phyloP scores from a whole-genome alignment of 805 yeast genomes.

The Lachancea fermentati region DNA sequence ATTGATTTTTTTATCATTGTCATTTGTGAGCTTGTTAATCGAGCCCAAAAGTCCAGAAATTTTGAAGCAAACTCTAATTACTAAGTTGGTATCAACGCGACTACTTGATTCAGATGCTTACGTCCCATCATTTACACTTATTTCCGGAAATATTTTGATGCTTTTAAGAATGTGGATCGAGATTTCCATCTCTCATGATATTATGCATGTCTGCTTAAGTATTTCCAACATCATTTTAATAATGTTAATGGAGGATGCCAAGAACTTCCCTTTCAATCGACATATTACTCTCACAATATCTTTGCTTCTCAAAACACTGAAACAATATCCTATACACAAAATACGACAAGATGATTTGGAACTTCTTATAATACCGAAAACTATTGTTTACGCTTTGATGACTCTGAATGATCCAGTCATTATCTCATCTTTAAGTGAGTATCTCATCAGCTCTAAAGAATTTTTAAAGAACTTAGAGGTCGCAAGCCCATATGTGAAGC shows the following conservation, averaged over 20 bases:
- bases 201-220: not conserved
- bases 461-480: constrained; percentile 13
- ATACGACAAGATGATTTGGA: constrained; percentile 6
- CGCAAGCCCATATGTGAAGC: constrained; percentile 14
- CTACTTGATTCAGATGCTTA: not conserved
- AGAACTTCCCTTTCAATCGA: constrained; percentile 11
- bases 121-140: not conserved
- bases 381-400: not conserved
- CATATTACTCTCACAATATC: constrained; percentile 9
- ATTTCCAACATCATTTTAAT: not conserved
- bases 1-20: too few relatives aligned
- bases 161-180: not conserved
- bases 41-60: not conserved
- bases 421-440: not conserved
- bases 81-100: not conserved
- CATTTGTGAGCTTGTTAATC: not conserved
- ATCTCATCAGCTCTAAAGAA: constrained; percentile 1
- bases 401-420: constrained; percentile 4
- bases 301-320: constrained; percentile 8
- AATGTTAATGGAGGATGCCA: not conserved
- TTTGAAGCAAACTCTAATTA: not conserved
- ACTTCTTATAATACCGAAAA: constrained; percentile 10
- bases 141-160: not conserved
- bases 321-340: constrained; percentile 1
- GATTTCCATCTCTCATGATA: not conserved